Percentiles rank a stretch among this genome's conserved stretches.
phyloP scores from a whole-genome alignment of 257 asterid genomes.

The Gentiana macrophylla region DNA sequence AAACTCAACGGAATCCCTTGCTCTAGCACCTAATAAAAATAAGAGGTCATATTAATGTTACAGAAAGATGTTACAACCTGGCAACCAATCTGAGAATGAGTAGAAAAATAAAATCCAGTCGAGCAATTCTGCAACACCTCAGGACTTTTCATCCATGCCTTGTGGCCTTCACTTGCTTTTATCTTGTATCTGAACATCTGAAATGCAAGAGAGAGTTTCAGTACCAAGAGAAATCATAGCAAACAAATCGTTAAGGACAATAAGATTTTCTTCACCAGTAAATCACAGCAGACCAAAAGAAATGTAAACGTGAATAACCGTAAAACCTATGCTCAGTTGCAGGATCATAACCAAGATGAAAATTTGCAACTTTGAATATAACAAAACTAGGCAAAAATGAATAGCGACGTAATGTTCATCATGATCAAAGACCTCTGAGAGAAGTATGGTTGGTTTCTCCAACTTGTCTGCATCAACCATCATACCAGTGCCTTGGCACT shows the following conservation, averaged over 20 bases:
- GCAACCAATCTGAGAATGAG: constrained; percentile 24
- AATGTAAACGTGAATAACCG: not conserved
- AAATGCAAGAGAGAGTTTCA: not conserved
- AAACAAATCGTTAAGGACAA: not conserved
- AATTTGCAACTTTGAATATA: not conserved
- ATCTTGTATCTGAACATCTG: constrained; percentile 72
- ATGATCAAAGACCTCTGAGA: constrained; percentile 46
- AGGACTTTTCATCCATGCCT: constrained; percentile 83
- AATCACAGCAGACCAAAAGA: too few species aligned
- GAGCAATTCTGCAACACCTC: constrained; percentile 69
- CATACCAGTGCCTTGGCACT: constrained; percentile 91
- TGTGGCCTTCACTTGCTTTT: constrained; percentile 61
- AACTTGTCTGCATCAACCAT: constrained; percentile 36
- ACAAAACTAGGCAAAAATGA: not conserved
- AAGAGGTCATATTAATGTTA: not conserved
- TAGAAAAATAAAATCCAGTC: constrained; percentile 58
- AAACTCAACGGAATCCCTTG: not conserved
- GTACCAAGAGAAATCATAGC: not conserved
- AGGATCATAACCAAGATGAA: not conserved
- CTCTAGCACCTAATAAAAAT: not conserved
- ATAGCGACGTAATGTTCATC: too few species aligned
- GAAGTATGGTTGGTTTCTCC: constrained; percentile 74
- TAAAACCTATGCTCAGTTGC: not conserved
- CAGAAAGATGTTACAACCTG: constrained; percentile 24
- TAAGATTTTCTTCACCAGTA: too few species aligned